phyloP scores from a whole-genome alignment of 2,329 filamentous ascomycete genomes.

The Penicillium sp. region DNA sequence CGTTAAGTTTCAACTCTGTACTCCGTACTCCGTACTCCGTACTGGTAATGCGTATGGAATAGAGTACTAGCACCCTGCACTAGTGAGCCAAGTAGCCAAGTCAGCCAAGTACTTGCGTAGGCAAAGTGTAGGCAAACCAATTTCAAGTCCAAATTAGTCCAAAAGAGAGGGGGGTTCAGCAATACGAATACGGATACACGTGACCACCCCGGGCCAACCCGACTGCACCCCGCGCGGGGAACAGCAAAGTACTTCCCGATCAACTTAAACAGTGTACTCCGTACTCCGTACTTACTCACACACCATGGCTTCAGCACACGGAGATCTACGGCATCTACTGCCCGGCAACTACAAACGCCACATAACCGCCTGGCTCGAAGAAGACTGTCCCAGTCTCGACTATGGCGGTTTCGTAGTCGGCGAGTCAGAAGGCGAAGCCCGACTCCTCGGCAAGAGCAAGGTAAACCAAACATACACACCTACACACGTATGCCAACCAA shows the following conservation, averaged over 20 bases:
- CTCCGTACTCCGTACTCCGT: too few relatives aligned
- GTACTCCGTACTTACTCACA: background rate
- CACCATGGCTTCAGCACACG: constrained; percentile 58
- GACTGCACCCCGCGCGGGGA: constrained; percentile 9
- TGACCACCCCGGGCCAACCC: constrained; percentile 4
- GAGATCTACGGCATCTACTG: constrained; percentile 70
- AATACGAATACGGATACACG: background rate
- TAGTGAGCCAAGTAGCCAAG: too few relatives aligned
- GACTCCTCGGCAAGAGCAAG: constrained; percentile 59
- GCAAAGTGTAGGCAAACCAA: too few relatives aligned
- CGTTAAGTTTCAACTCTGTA: too few relatives aligned
- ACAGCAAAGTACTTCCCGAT: background rate
- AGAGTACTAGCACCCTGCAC: too few relatives aligned
- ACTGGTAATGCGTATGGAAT: too few relatives aligned
- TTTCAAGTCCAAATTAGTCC: too few relatives aligned
- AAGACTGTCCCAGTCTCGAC: constrained; percentile 95
- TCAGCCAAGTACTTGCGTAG: too few relatives aligned
- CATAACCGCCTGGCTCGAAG: constrained; percentile 83
- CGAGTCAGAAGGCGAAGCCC: constrained; percentile 45
- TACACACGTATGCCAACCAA: background rate
- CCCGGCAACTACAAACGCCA: constrained; percentile 81
- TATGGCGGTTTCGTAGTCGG: constrained; percentile 97
- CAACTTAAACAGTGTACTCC: background rate
- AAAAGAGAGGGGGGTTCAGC: too few relatives aligned
- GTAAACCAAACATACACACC: constrained; percentile 31